These are phyloP conservation scores for Nannizziopsis arthrosporioides DNA, from an alignment of 2,329 filamentous ascomycete species.

Conservation along the genomic window DNA sequence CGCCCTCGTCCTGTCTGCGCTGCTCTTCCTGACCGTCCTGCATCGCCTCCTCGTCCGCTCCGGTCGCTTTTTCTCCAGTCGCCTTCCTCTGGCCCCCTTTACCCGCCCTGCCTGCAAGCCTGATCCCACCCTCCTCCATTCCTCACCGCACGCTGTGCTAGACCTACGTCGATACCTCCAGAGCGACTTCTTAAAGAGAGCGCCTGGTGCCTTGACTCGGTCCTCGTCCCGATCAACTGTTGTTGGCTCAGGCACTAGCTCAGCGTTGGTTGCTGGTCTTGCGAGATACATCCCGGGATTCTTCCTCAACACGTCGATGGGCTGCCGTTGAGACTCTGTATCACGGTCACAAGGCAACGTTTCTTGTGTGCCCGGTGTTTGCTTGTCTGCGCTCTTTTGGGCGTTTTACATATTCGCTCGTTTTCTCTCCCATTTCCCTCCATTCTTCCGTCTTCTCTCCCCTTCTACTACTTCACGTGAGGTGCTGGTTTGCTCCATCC, in stretches of 20 bases:
- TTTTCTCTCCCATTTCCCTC: background rate
- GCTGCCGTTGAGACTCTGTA: slow-evolving; percentile 7
- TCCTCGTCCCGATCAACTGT: slow-evolving; percentile 2
- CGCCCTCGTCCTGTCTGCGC: too few relatives aligned
- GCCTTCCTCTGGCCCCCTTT: too few relatives aligned
- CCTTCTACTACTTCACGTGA: background rate
- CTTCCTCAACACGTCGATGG: background rate
- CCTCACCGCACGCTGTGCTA: background rate
- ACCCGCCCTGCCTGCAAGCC: too few relatives aligned
- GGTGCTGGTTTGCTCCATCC: background rate
- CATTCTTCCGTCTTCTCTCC: background rate
- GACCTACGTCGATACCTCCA: background rate
- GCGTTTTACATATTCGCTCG: background rate
- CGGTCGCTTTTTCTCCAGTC: too few relatives aligned
- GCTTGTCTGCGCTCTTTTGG: background rate
- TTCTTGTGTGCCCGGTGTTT: background rate
- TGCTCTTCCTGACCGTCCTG: too few relatives aligned
- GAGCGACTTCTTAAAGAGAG: background rate
- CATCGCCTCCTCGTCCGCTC: too few relatives aligned
- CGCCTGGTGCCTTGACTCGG: background rate
- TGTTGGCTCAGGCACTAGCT: background rate
- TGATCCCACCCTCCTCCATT: background rate
- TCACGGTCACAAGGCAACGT: background rate
- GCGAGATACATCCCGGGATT: background rate
- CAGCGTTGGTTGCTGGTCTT: slow-evolving; percentile 2